Conservation (phyloP, 140 eudicot species). For the Anethum foeniculum region DNA sequence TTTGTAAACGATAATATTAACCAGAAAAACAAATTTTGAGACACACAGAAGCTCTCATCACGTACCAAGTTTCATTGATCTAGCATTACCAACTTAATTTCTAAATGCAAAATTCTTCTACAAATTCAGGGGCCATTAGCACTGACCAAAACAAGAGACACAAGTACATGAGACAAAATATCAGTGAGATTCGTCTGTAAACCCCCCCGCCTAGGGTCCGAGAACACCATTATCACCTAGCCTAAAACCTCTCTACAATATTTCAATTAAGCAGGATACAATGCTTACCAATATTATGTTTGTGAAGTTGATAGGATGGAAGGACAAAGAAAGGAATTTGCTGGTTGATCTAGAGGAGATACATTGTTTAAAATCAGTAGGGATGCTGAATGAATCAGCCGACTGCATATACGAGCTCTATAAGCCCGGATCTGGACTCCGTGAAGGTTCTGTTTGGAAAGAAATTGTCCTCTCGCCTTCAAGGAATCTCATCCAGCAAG, state of each 20-base stretch:
- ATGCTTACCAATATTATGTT: constrained; percentile 16
- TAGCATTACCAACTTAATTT: background rate
- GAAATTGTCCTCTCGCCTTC: constrained; percentile 93
- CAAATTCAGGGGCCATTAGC: background rate
- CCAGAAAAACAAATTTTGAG: background rate
- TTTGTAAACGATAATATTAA: no score
- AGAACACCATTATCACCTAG: no score
- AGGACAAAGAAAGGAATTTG: constrained; percentile 84
- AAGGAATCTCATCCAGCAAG: constrained; percentile 70
- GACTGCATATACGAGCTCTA: constrained; percentile 67
- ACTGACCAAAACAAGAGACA: background rate
- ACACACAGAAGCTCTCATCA: background rate
- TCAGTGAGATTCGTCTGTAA: background rate
- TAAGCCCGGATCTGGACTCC: constrained; percentile 39
- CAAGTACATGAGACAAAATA: background rate
- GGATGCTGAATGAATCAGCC: constrained; percentile 59
- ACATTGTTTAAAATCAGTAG: constrained; percentile 45
- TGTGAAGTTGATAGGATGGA: constrained; percentile 91
- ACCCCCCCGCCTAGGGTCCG: no score
- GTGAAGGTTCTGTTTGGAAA: constrained; percentile 78
- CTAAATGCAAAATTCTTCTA: background rate
- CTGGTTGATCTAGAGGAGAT: constrained; percentile 94
- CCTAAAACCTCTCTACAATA: background rate
- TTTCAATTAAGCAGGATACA: background rate
- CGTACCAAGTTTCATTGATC: background rate